Conservation (phyloP, 2,329 filamentous ascomycete species). For the Cercospora zeina region DNA sequence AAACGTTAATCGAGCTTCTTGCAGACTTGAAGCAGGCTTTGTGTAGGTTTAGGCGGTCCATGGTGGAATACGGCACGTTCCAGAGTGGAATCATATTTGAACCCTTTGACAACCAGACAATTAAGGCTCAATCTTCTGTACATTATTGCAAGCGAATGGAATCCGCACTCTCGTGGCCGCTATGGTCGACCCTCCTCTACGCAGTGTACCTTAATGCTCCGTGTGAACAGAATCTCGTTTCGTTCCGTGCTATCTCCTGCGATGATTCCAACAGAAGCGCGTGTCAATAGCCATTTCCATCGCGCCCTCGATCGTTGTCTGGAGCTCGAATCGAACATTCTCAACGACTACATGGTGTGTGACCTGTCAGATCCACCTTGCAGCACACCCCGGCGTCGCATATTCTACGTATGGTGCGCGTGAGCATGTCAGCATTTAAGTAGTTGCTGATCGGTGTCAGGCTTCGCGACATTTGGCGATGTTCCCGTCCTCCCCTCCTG, state of each 20-base stretch:
- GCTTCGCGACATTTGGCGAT: constrained; percentile 1
- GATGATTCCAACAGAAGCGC: neutral
- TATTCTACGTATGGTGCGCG: neutral
- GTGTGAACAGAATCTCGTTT: neutral
- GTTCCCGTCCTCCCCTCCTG: neutral
- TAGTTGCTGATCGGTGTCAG: constrained; percentile 1
- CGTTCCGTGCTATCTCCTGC: neutral
- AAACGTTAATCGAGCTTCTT: neutral
- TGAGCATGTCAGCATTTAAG: neutral
- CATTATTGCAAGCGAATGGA: neutral
- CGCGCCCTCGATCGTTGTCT: neutral
- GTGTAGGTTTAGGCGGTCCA: neutral
- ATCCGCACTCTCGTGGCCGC: neutral
- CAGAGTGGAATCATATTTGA: neutral
- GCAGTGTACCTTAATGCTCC: neutral
- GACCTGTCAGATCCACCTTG: neutral
- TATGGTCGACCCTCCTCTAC: neutral
- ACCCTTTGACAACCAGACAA: neutral
- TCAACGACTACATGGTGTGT: neutral
- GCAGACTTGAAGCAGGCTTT: neutral
- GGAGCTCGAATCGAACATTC: neutral
- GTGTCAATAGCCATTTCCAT: neutral
- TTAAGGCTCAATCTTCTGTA: neutral
- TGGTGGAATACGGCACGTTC: neutral
- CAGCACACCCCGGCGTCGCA: neutral